A percentile compares a stretch with the other conserved stretches of the same genome.
These are phyloP conservation scores for Syzygium syzygioides DNA, from an alignment of 441 rosid species.

Conservation along the genomic window DNA sequence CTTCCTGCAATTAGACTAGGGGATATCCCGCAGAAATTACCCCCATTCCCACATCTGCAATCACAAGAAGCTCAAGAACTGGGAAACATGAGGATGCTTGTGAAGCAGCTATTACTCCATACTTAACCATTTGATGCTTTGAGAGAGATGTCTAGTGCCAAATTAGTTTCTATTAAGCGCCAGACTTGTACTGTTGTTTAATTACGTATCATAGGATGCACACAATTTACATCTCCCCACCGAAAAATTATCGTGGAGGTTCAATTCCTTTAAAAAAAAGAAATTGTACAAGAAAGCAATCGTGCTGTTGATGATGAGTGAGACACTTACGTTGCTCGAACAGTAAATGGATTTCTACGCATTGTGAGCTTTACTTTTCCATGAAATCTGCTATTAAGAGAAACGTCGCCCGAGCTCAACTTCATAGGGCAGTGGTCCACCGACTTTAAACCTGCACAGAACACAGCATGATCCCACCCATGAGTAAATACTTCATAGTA, in stretches of 20 bases:
- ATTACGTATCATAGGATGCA: not conserved
- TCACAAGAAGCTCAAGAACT: not conserved
- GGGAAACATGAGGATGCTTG: not conserved
- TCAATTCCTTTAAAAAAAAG: not conserved
- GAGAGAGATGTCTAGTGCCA: not conserved
- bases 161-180: not conserved
- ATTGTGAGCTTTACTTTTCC: not conserved
- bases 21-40: not conserved
- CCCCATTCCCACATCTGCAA: not conserved
- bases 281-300: not conserved
- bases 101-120: not conserved
- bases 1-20: not conserved
- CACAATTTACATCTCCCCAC: not conserved
- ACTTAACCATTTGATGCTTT: not conserved
- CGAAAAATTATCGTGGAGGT: not conserved
- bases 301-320: not conserved
- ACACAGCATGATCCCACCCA: not conserved
- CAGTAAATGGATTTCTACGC: slow-evolving; percentile 1
- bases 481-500: not conserved
- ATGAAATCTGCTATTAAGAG: not conserved
- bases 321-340: slow-evolving; percentile 22
- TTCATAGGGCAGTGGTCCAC: slow-evolving; percentile 7
- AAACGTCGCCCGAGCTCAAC: not conserved
- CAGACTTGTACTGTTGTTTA: not conserved
- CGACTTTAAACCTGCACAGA: slow-evolving; percentile 17